Evolutionary conservation across 768 basidiomycete genomes (phyloP).

Genomic region (Hygrophoropsis aurantiaca): DNA sequence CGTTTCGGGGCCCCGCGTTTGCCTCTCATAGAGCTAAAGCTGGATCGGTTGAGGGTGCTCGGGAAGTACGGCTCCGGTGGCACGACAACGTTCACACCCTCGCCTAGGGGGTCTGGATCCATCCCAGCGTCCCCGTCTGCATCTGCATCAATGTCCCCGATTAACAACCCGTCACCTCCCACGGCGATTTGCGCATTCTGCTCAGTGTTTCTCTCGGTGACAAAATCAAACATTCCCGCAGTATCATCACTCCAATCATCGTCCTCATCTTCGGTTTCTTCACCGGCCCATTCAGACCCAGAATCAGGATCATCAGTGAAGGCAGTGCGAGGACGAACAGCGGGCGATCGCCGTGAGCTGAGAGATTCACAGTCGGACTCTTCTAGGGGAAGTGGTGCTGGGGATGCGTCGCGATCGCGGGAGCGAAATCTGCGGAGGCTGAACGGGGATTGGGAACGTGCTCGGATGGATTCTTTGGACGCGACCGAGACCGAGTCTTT

Average conservation of each 20-base stretch:
- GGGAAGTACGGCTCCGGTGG: slow-evolving; percentile 85
- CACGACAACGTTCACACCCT: slow-evolving; percentile 87
- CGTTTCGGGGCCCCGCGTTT: slow-evolving; percentile 43
- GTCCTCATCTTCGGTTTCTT: slow-evolving; percentile 53
- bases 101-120: slow-evolving; percentile 83
- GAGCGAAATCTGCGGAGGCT: slow-evolving; percentile 65
- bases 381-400: slow-evolving; percentile 55
- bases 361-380: slow-evolving; percentile 50
- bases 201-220: slow-evolving; percentile 88
- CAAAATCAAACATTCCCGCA: slow-evolving; percentile 61
- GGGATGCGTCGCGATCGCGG: slow-evolving; percentile 55
- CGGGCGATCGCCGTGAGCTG: slow-evolving; percentile 33
- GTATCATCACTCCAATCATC: slow-evolving; percentile 62
- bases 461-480: slow-evolving; percentile 55
- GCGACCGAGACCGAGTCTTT: slow-evolving; percentile 35
- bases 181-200: slow-evolving; percentile 61
- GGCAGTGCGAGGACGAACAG: slow-evolving; percentile 57
- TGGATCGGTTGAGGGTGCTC: slow-evolving; percentile 60
- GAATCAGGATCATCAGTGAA: slow-evolving; percentile 60
- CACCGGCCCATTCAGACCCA: slow-evolving; percentile 58
- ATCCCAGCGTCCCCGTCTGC: slow-evolving; percentile 52
- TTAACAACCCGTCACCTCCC: slow-evolving; percentile 9
- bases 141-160: slow-evolving; percentile 37
- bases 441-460: slow-evolving; percentile 83
- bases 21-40: slow-evolving; percentile 34